These are phyloP conservation scores for Didymella arachidicola DNA, from an alignment of 2,329 filamentous ascomycete genomes.

Conservation along the genomic window DNA sequence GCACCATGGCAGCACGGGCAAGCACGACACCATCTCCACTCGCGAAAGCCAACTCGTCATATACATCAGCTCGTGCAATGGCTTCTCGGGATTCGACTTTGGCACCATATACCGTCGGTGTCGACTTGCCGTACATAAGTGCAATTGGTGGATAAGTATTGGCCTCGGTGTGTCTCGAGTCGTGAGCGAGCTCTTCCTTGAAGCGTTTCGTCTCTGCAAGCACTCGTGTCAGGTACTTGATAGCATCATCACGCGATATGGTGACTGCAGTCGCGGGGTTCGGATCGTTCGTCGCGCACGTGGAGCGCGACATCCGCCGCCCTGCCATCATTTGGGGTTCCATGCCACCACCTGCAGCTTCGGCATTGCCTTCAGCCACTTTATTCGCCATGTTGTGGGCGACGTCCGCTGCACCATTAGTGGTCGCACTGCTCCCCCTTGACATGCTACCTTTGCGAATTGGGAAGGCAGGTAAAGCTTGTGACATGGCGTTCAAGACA, in stretches of 20 bases:
- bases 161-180: constrained; percentile 63
- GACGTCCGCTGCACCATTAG: constrained; percentile 26
- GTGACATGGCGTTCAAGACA: constrained; percentile 58
- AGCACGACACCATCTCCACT: constrained; percentile 90
- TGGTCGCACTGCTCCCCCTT: constrained; percentile 31
- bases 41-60: constrained; percentile 86
- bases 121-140: constrained; percentile 85
- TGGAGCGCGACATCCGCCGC: constrained; percentile 33
- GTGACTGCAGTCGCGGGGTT: constrained; percentile 55
- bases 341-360: constrained; percentile 48
- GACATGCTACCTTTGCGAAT: constrained; percentile 48
- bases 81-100: constrained; percentile 75
- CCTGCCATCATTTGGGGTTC: constrained; percentile 58
- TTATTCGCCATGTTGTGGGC: constrained; percentile 40
- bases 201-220: constrained; percentile 76
- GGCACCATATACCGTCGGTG: constrained; percentile 84
- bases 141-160: constrained; percentile 84
- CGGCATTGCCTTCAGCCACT: constrained; percentile 39
- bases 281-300: constrained; percentile 31
- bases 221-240: constrained; percentile 76
- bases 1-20: constrained; percentile 84
- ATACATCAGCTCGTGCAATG: constrained; percentile 78
- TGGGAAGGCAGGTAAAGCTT: constrained; percentile 53
- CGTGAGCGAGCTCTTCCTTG: constrained; percentile 75
- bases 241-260: constrained; percentile 62